Evolutionary conservation across 805 yeast species (phyloP).

Genomic region (Spathaspora hagerdaliae): DNA sequence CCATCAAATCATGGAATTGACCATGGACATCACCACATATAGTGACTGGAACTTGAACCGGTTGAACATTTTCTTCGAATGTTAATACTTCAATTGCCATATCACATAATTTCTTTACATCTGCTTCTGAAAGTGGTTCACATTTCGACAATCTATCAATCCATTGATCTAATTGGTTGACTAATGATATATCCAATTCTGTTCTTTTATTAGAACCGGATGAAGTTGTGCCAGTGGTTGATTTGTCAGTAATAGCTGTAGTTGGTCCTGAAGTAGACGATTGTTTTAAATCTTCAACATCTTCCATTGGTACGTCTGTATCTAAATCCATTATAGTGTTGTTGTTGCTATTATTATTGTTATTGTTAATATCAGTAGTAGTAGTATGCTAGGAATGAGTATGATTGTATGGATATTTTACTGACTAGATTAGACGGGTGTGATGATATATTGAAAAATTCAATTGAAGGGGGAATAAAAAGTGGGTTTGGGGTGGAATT

Average conservation of each 20-base stretch:
- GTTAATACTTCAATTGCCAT: constrained; percentile 91
- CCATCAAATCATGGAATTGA: constrained; percentile 92
- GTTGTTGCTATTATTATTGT: not conserved
- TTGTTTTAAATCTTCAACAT: constrained; percentile 49
- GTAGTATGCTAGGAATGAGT: too few species aligned
- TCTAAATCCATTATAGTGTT: constrained; percentile 60
- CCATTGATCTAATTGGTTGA: constrained; percentile 82
- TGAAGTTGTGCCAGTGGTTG: not conserved
- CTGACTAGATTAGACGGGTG: too few species aligned
- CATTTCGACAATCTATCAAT: constrained; percentile 75
- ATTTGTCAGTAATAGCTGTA: constrained; percentile 10
- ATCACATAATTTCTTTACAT: constrained; percentile 74
- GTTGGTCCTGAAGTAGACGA: constrained; percentile 5
- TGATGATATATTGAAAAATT: too few species aligned
- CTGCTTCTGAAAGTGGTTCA: constrained; percentile 76
- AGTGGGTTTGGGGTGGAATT: too few species aligned
- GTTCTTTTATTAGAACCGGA: constrained; percentile 27
- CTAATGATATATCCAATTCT: constrained; percentile 26
- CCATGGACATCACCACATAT: constrained; percentile 98
- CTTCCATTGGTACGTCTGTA: constrained; percentile 83
- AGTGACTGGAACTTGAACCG: constrained; percentile 92
- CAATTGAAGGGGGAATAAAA: too few species aligned
- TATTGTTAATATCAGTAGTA: too few species aligned
- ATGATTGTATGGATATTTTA: too few species aligned
- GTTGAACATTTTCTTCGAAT: constrained; percentile 92